These are phyloP conservation scores for Fomitopsis serialis DNA, from an alignment of 768 basidiomycete genomes.

Conservation along the genomic window DNA sequence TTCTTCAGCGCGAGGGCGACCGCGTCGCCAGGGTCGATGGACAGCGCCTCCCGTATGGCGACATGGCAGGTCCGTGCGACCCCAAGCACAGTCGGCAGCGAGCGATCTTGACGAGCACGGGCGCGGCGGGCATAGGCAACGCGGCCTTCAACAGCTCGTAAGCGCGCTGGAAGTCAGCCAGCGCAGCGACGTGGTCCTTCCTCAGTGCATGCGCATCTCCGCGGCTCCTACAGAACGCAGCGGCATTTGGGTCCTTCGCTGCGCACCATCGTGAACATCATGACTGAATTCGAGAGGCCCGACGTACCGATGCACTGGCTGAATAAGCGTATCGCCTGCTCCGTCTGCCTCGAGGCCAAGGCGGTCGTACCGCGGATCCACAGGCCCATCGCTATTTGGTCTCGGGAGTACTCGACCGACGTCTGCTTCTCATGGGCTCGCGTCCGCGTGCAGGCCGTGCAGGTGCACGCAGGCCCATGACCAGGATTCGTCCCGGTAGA, in stretches of 20 bases:
- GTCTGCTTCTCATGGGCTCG: too few relatives aligned
- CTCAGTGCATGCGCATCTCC: not conserved
- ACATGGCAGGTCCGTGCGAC: conserved; percentile 1
- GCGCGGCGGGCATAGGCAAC: not conserved
- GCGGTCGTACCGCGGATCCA: too few relatives aligned
- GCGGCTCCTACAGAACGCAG: not conserved
- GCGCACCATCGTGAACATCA: not conserved
- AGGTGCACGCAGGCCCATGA: too few relatives aligned
- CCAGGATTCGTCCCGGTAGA: too few relatives aligned
- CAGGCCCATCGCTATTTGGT: too few relatives aligned
- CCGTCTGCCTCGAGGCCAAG: too few relatives aligned
- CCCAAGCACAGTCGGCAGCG: conserved; percentile 5
- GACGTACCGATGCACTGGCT: too few relatives aligned
- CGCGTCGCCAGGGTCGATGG: not conserved
- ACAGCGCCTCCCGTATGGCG: conserved; percentile 1
- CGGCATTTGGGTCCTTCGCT: not conserved
- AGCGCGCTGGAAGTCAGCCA: conserved; percentile 3
- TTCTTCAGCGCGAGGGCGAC: not conserved
- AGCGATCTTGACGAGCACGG: not conserved
- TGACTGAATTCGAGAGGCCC: not conserved
- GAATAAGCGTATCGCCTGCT: too few relatives aligned
- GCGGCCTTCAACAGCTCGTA: not conserved
- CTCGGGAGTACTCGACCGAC: too few relatives aligned
- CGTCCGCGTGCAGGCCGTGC: too few relatives aligned
- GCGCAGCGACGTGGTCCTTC: not conserved